Evolutionary conservation across 2,329 filamentous ascomycete species (phyloP).

Genomic region (Domatiomyces catenatus): DNA sequence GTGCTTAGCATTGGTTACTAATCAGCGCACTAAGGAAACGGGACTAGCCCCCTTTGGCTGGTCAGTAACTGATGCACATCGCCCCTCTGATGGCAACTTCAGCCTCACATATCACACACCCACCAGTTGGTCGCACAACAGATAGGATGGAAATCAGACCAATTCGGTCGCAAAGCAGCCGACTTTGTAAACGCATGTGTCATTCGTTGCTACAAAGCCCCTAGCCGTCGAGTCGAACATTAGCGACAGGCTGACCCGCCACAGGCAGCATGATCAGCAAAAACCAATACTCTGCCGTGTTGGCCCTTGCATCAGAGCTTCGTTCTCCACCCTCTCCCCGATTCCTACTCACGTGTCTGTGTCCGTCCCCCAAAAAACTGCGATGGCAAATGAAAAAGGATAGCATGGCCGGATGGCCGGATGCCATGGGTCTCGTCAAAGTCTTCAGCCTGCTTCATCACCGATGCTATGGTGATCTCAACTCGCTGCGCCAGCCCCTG

Average conservation of each 20-base stretch:
- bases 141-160: not conserved
- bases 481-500: slow-evolving; percentile 2
- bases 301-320: not conserved
- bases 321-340: too few species aligned
- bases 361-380: not conserved
- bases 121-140: not conserved
- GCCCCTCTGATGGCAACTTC: not conserved
- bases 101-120: not conserved
- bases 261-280: not conserved
- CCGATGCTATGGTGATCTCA: slow-evolving; percentile 14
- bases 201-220: not conserved
- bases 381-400: not conserved
- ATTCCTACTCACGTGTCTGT: not conserved
- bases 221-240: not conserved
- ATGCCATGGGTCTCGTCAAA: slow-evolving; percentile 17
- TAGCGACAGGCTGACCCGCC: not conserved
- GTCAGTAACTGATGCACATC: not conserved
- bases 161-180: not conserved
- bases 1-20: too few species aligned
- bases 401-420: not conserved
- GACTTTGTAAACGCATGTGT: not conserved
- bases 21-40: too few species aligned
- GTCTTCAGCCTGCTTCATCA: slow-evolving; percentile 12
- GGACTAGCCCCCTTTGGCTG: not conserved
- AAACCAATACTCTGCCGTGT: not conserved